Base-by-base conservation (phyloP, 768 basidiomycete species). In the Leccinum uliginosum region DNA sequence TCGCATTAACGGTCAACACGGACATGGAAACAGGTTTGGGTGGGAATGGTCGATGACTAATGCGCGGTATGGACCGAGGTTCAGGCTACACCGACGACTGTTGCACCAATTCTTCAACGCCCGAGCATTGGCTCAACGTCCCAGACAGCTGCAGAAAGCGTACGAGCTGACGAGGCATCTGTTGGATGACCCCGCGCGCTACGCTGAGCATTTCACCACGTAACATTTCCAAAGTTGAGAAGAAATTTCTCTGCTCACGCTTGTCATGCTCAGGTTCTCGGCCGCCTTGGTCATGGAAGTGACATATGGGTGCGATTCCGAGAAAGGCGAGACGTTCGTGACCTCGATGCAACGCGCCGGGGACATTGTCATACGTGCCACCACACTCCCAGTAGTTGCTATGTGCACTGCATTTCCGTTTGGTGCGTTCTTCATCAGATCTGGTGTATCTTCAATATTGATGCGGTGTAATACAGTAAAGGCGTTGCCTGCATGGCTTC, bases 341-440 rank as follows among this genome's bases (percentile, higher is more conserved):
- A 12, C 32, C 4, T 49, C 62, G 4, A 59, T 66, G 52, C 53
- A 59, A 27, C 59, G 35, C 15, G 45, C 45, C 4, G 8, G 6
- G 8, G 45, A 47, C 24, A 47, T 44, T 4, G n/a, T n/a, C 17
- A 12, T 38, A 10, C 17, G 10, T n/a, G 38, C 38, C 11, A 38
- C 38, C 38, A 38, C 38, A n/a, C 38, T 38, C n/a, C 38, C 38
- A n/a, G n/a, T 38, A 38, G 11, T 38, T n/a, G 38, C 38, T 4
- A n/a, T 38, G 17, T 38, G n/a, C 38, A 38, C n/a, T n/a, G 38
- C 38, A n/a, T 17, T 38, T 38, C 38, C 38, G n/a, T 38, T 38
- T 38, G 38, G 38, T 38, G n/a, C n/a, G 9, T 19, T 40, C n/a
- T 19, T 10, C 9, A 19, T 19, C 35, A 38, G 35, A 38, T n/a